Percentiles rank a stretch among this genome's conserved stretches.
phyloP scores from a whole-genome alignment of 2,329 filamentous ascomycete species.

The Fusarium tupiense region DNA sequence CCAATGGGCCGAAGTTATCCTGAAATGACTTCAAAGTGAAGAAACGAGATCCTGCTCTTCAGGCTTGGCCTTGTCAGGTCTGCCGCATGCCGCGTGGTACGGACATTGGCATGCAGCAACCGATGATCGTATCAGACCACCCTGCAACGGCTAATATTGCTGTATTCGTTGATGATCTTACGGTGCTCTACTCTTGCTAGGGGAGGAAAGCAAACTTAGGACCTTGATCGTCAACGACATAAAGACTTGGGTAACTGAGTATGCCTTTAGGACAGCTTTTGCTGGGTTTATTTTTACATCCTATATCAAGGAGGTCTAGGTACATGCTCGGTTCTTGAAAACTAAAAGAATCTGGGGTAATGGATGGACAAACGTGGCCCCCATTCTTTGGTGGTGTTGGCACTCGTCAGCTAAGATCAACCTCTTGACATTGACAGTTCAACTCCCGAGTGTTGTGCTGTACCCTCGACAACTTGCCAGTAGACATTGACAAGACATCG shows the following conservation, averaged over 20 bases:
- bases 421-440: not conserved
- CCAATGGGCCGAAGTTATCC: not conserved
- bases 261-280: not conserved
- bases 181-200: not conserved
- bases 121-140: conserved; percentile 18
- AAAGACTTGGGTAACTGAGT: not conserved
- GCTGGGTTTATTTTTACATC: not conserved
- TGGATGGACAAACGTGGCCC: not conserved
- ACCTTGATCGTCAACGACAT: not conserved
- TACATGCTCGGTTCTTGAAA: conserved; percentile 3
- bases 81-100: conserved; percentile 1
- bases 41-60: not conserved
- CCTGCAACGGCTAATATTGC: conserved; percentile 12
- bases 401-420: not conserved
- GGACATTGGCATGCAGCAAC: conserved; percentile 9
- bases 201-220: not conserved
- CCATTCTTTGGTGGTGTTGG: conserved; percentile 2
- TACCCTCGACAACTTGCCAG: not conserved
- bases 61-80: conserved; percentile 6
- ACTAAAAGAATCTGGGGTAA: conserved; percentile 18
- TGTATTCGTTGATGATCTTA: not conserved
- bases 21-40: not conserved
- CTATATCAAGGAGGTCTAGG: not conserved
- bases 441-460: not conserved
- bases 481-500: not conserved